phyloP scores from a whole-genome alignment of 768 basidiomycete genomes.

The Podaxis pistillaris region DNA sequence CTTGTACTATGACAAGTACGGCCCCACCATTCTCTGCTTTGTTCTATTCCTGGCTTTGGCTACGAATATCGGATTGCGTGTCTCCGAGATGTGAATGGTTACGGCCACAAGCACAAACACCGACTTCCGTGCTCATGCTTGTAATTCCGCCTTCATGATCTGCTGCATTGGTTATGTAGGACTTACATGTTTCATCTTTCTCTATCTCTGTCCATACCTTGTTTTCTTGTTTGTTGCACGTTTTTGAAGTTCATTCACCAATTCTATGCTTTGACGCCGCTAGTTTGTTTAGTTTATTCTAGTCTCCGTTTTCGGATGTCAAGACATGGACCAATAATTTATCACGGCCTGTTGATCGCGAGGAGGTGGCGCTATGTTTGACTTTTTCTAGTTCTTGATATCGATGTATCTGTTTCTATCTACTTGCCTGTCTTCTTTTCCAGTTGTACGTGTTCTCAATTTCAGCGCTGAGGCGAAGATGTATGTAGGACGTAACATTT shows the following conservation, averaged over 20 bases:
- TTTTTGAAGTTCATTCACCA: no score
- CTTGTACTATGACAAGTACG: slow-evolving; percentile 87
- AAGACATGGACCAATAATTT: slow-evolving; percentile 4
- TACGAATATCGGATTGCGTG: slow-evolving; percentile 71
- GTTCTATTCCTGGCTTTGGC: slow-evolving; percentile 68
- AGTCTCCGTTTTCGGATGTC: not conserved
- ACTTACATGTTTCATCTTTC: not conserved
- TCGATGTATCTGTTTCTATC: not conserved
- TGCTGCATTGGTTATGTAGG: not conserved
- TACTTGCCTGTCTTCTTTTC: not conserved
- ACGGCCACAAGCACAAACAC: no score
- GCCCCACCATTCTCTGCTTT: slow-evolving; percentile 73
- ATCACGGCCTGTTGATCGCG: slow-evolving; percentile 1
- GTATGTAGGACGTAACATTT: not conserved
- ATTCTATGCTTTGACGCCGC: not conserved
- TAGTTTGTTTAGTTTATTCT: not conserved
- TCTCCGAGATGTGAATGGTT: slow-evolving; percentile 49
- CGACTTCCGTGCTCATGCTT: no score
- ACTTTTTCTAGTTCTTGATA: not conserved
- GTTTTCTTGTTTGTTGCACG: not conserved
- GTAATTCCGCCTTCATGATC: slow-evolving; percentile 1
- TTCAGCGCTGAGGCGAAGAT: not conserved
- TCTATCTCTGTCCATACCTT: not conserved
- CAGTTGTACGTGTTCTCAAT: not conserved
- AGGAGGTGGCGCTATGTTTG: not conserved